Conservation (phyloP, 768 basidiomycete genomes). For the Grammothele lineata region DNA sequence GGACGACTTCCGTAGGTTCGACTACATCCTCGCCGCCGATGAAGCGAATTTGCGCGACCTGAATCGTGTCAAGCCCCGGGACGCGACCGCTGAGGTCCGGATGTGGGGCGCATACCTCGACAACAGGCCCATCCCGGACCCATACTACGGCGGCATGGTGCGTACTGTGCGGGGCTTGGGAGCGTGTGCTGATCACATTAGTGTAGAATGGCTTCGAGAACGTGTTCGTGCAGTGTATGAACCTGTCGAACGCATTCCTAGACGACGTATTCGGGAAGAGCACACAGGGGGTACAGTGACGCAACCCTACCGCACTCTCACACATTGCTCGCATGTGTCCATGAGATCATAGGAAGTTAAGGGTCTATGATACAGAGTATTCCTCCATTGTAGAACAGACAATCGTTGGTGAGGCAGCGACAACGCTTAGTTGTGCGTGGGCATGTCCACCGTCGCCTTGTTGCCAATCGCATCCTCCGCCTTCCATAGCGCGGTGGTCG, state of each 20-base stretch:
- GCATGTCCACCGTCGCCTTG: constrained; percentile 84
- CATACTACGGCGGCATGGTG: constrained; percentile 75
- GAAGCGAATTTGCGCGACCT: constrained; percentile 67
- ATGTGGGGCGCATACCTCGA: constrained; percentile 84
- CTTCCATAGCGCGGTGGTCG: constrained; percentile 90
- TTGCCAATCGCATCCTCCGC: constrained; percentile 78
- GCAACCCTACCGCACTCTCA: too few species aligned
- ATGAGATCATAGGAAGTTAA: too few species aligned
- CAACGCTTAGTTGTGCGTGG: constrained; percentile 72
- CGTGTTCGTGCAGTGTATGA: constrained; percentile 73
- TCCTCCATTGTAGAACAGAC: too few species aligned
- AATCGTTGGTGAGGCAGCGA: too few species aligned
- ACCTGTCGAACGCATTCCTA: constrained; percentile 74
- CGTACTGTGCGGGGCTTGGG: too few species aligned
- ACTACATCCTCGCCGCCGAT: constrained; percentile 86
- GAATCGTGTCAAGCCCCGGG: constrained; percentile 40
- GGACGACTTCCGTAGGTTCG: constrained; percentile 70
- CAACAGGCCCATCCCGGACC: constrained; percentile 70
- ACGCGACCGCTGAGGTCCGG: constrained; percentile 58
- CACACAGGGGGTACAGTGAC: constrained; percentile 4
- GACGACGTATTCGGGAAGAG: constrained; percentile 49
- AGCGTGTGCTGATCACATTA: too few species aligned
- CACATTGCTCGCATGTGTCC: too few species aligned
- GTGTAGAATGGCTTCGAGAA: constrained; percentile 70
- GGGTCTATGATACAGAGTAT: not conserved